Base-by-base conservation (phyloP, 306 rosid genomes). In the Gastrolobium bilobum region DNA sequence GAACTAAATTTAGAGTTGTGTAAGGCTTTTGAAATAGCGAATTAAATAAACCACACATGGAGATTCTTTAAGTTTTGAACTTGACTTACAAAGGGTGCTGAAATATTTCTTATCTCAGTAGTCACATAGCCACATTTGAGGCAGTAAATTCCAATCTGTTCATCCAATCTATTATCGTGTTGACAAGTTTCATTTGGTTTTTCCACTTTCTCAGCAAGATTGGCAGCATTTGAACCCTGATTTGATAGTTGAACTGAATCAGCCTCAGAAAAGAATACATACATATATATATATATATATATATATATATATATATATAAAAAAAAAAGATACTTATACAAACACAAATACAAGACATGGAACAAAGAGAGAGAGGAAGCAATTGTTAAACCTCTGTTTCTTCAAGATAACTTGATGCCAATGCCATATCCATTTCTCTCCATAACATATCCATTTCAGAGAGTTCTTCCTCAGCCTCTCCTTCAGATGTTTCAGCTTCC, bases 81-180 rank as follows among this genome's bases (percentile, higher is more conserved):
- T 62, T 48, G 52, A 88, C 97, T 91, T 89, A 91, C 97, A 80
- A 91, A 86, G 43, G 92, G 91, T 13, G 92, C 81, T 3, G 81
- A 10, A 31, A 89, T 60, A 77, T 87, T 78, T 83, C 68, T 86
- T 35, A 91, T 91, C 63, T 88, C 90, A 0, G 79, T 63, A 72
- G 76, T 79, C 48, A 91, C 89, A 60, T 26, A 44, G 71, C 97
- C 94, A 31, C 97, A 91, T 73, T n/a, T 67, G 46, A 0, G 29
- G 82, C 97, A 91, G 53, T 77, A 40, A 64, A 89, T 81, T 76
- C 94, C 97, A 59, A 91, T 78, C 84, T 91, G 90, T 71, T 89
- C 97, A 73, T 88, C 77, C 68, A 85, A 7, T 67, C 73, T 85
- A 76, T 69, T 83, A 0, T 88, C 88, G 51, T 91, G 97, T 15